Conservation (phyloP, 2,329 filamentous ascomycete species). For the Atkinsonella hypoxylon region DNA sequence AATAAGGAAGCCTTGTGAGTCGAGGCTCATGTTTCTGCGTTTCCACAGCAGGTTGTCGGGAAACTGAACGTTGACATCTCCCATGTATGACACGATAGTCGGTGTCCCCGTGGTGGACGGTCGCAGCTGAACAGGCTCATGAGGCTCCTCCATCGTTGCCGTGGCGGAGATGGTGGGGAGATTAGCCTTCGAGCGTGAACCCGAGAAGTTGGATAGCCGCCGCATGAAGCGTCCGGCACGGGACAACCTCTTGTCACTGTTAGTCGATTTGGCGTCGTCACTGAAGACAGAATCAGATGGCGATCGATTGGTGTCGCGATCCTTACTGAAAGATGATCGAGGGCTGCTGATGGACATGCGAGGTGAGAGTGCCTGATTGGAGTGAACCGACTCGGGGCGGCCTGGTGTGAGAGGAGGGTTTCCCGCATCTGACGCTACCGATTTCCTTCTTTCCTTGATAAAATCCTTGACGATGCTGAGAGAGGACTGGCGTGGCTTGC, state of each 20-base stretch:
- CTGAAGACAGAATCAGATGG: slow-evolving; percentile 35
- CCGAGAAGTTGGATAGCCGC: slow-evolving; percentile 42
- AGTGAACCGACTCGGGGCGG: slow-evolving; percentile 35
- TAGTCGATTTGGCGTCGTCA: slow-evolving; percentile 31
- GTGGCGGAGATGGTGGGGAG: slow-evolving; percentile 36
- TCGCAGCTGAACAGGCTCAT: slow-evolving; percentile 11
- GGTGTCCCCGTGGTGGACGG: slow-evolving; percentile 21
- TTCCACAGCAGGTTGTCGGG: slow-evolving; percentile 96
- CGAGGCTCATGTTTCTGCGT: slow-evolving; percentile 75
- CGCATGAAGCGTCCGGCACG: slow-evolving; percentile 47
- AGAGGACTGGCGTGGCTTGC: slow-evolving; percentile 41
- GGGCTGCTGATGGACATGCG: slow-evolving; percentile 56
- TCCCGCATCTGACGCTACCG: slow-evolving; percentile 28
- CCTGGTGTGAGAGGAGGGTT: slow-evolving; percentile 30
- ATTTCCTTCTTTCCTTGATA: slow-evolving; percentile 46
- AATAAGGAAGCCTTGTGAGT: slow-evolving; percentile 72
- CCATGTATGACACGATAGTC: slow-evolving; percentile 54
- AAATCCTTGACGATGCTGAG: slow-evolving; percentile 48
- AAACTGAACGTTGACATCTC: slow-evolving; percentile 94
- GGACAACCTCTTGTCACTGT: slow-evolving; percentile 34
- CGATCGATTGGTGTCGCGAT: slow-evolving; percentile 24
- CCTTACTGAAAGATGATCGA: slow-evolving; percentile 38
- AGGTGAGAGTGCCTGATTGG: slow-evolving; percentile 32
- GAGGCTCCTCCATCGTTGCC: slow-evolving; percentile 34
- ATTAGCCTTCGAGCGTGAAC: slow-evolving; percentile 31